Conservation (phyloP, 2,329 filamentous ascomycete species). For the Immersiporthe knoxdaviesiana region DNA sequence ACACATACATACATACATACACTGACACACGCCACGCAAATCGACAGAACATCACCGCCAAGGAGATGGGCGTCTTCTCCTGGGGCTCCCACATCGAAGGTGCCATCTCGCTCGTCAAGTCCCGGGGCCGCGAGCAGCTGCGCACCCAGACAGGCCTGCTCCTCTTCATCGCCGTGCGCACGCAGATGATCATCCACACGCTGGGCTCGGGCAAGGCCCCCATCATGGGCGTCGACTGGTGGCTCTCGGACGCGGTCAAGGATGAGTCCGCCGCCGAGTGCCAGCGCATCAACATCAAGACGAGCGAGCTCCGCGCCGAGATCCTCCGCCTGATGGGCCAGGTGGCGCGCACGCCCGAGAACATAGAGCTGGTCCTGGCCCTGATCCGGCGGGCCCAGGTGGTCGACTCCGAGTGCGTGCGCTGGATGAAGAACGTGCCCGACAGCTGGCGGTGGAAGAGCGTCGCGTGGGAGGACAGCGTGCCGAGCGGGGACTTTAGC, state of each 20-base stretch:
- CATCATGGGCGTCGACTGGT: conserved; percentile 61
- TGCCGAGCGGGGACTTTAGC: conserved; percentile 55
- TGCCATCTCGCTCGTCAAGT: conserved; percentile 63
- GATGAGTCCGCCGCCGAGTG: conserved; percentile 52
- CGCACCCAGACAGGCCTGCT: conserved; percentile 55
- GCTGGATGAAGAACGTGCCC: conserved; percentile 56
- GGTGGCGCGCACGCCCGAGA: conserved; percentile 51
- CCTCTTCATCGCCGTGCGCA: conserved; percentile 63
- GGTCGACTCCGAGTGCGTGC: conserved; percentile 55
- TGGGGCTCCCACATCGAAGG: conserved; percentile 69
- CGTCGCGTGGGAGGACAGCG: conserved; percentile 60
- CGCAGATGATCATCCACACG: conserved; percentile 64
- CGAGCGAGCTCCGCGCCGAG: conserved; percentile 59
- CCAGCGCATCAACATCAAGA: conserved; percentile 56
- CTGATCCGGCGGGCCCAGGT: conserved; percentile 56
- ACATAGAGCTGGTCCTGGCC: conserved; percentile 53
- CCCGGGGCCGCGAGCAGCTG: conserved; percentile 59
- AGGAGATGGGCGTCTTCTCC: conserved; percentile 56
- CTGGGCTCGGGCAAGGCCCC: conserved; percentile 57
- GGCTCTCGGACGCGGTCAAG: conserved; percentile 57
- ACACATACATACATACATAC: too few species aligned
- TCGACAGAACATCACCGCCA: conserved; percentile 54
- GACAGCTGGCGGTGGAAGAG: conserved; percentile 55
- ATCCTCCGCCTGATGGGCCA: conserved; percentile 54
- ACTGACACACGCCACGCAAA: not conserved